Evolutionary conservation across 495 filamentous ascomycete genomes (phyloP), one percentile per base, ranked within the genome.

Genomic region (Rusavskia elegans): DNA sequence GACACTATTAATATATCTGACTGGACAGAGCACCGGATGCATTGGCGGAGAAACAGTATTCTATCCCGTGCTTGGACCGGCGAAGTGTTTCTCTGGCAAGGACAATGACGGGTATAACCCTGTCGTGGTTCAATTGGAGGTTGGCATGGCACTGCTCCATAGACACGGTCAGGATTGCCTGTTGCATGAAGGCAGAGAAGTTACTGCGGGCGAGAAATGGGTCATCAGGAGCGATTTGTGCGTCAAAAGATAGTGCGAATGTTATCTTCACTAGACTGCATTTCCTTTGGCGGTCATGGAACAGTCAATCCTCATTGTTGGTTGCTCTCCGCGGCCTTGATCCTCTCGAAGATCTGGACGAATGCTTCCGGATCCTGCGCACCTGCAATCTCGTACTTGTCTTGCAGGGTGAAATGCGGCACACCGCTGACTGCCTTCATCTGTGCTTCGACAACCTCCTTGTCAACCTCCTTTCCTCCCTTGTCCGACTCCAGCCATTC

Each of bases 1-100:
- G 89, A 95, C 90, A 0, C 74, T 95, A 6, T 74, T 95, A 1
- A 78, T 95, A 48, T 97, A 96, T 58, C 75, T 97, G 32, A 89
- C 84, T 0, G 80, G 80, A 3, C 70, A 74, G 3, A 63, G 67
- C 3, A 82, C 82, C 1, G 83, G 81, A 9, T 83, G 87, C 55
- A 57, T 70, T 10, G 90, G 90, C 23, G 90, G 89, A 39, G 87
- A 95, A 60, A 96, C 89, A 0, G 83, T 92, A 40, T 97, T 97
- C 65, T 92, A 95, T 61, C 87, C 87, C 1, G 76, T 85, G 49
- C 46, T 55, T 20, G 57, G 57, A 21, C 40, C 52, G 13, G 71
- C 74, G 10, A 80, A 73, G 61, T 78, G 61, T 64, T 68, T 53
- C 60, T 73, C 57, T 45, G 56, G 59, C 36, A 67, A 67, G 57